Base-by-base conservation (phyloP, 371 early-diverging fungal genomes). In the Apophysomyces trapeziformis region DNA sequence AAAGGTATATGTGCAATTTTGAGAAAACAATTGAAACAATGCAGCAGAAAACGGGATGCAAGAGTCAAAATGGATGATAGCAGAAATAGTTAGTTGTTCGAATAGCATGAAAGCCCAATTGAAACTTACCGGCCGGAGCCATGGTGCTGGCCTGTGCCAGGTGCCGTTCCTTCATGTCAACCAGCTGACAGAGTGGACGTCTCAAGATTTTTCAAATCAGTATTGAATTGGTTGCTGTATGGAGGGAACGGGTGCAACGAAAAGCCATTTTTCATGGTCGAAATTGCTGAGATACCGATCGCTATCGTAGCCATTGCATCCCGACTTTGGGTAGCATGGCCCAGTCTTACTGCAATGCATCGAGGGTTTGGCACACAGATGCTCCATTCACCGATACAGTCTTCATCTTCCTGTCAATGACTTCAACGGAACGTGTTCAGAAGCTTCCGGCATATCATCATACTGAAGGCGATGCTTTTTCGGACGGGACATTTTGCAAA, bases 81-180 rank as follows among this genome's bases (percentile, higher is more conserved):
- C 41, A 41, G 7, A 41, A 41, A 41, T 21, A 21, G 1, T 41
- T 41, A 41, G 41, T 12, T 9, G 41, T 1, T 41, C 1, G 12
- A 1, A 41, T 41, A 12, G 1, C 41, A 41, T 1, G 9, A 41
- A 12, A 9, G 41, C 41, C 12, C 12, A 9, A 9, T 41, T 41
- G 7, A 9, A 41, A 41, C 12, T 1, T 41, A 41, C 41, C 41
- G 41, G 41, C 41, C 41, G 41, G 0, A 0, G 1, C 41, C 41
- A 2, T 46, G 4, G 46, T 46, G 4, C 46, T 46, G 46, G 46
- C 46, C n/a, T 46, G 16, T 46, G 2, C 46, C 46, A 46, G 46
- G 46, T 46, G 46, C 46, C 46, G n/a, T 46, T n/a, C 46, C 46
- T 12, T 46, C 46, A 5, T 46, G 46, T 46, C 46, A 46, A n/a